Percentiles rank a stretch among this genome's conserved stretches.
Conservation (phyloP, 306 rosid species). For the Cucumis cinereus region DNA sequence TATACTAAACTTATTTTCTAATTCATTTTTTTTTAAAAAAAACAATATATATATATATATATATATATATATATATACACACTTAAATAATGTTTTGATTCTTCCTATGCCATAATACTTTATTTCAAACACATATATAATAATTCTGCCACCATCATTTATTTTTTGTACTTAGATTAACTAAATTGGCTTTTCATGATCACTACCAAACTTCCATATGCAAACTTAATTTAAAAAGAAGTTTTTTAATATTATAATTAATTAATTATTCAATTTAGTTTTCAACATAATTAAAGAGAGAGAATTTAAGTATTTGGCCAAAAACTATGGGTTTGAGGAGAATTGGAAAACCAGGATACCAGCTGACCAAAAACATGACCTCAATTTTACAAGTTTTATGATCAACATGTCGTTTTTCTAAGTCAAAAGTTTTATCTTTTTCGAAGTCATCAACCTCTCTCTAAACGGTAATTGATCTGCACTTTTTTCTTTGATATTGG, state of each 20-base stretch:
- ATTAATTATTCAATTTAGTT: background rate
- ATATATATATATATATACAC: no score
- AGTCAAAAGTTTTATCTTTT: no score
- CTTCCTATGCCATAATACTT: background rate
- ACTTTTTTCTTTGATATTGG: no score
- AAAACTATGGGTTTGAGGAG: background rate
- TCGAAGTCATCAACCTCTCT: no score
- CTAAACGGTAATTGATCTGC: no score
- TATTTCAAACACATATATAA: background rate
- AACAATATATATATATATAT: no score
- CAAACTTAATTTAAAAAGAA: background rate
- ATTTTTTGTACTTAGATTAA: background rate
- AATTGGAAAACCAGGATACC: conserved; percentile 5
- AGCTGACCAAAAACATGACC: conserved; percentile 1
- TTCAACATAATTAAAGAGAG: background rate
- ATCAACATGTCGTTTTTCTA: no score
- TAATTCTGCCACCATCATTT: background rate
- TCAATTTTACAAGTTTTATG: background rate
- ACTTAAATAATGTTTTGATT: background rate
- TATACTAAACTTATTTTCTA: no score
- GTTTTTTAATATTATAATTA: background rate
- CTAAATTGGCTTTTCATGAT: background rate
- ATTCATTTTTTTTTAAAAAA: no score
- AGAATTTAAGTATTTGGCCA: background rate
- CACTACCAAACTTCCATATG: background rate